Conservation (phyloP, 2,329 filamentous ascomycete species). For the Phialophora verrucosa region DNA sequence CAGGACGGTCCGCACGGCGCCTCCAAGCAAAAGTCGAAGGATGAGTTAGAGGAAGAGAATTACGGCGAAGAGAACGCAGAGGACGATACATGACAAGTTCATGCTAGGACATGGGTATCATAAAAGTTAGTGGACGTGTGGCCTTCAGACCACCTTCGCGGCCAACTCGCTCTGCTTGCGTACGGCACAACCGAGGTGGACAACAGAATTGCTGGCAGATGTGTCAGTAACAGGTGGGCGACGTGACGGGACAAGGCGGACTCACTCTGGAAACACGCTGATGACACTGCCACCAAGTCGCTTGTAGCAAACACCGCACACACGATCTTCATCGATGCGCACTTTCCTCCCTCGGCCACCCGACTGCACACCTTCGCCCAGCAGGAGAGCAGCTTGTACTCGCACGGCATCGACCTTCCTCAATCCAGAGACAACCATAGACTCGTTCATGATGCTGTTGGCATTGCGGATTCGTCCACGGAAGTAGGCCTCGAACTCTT, state of each 20-base stretch:
- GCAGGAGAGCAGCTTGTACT: constrained; percentile 72
- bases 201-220: constrained; percentile 60
- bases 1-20: constrained; percentile 40
- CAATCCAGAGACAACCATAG: constrained; percentile 76
- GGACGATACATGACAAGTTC: constrained; percentile 55
- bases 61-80: constrained; percentile 72
- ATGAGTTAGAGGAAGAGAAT: constrained; percentile 66
- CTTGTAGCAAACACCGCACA: constrained; percentile 93
- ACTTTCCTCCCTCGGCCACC: constrained; percentile 71
- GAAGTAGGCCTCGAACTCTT: constrained; percentile 87
- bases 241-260: constrained; percentile 34
- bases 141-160: constrained; percentile 29
- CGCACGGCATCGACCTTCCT: constrained; percentile 79
- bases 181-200: constrained; percentile 79
- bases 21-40: constrained; percentile 58
- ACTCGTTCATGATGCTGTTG: constrained; percentile 80
- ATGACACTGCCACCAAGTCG: constrained; percentile 89
- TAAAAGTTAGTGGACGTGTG: constrained; percentile 18
- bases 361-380: constrained; percentile 67
- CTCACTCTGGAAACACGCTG: constrained; percentile 82
- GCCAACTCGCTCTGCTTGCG: constrained; percentile 43
- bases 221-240: constrained; percentile 15
- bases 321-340: constrained; percentile 81
- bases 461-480: constrained; percentile 84
- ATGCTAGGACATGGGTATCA: constrained; percentile 36